Conservation (phyloP, 768 basidiomycete genomes). For the Tricholoma matsutake region DNA sequence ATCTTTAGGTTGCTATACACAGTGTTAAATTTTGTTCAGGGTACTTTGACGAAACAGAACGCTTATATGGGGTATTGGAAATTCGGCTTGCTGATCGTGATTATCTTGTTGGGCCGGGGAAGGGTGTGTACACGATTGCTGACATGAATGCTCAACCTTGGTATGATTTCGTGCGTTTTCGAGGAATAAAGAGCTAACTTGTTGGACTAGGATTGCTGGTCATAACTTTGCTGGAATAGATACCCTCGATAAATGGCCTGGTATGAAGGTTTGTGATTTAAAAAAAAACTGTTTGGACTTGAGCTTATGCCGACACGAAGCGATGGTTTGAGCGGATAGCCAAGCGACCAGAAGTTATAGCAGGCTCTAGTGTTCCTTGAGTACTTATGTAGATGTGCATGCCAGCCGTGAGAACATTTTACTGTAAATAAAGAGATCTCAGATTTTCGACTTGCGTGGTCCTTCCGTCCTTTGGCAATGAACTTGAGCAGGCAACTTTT, state of each 20-base stretch:
- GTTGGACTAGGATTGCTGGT: too few relatives aligned
- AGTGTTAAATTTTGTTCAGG: slow-evolving; percentile 13
- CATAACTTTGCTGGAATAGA: too few relatives aligned
- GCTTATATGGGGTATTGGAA: slow-evolving; percentile 48
- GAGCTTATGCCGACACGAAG: background rate
- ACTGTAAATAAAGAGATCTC: too few relatives aligned
- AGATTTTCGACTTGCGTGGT: too few relatives aligned
- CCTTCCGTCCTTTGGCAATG: slow-evolving; percentile 13
- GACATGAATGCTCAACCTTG: slow-evolving; percentile 35
- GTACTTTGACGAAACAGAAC: slow-evolving; percentile 46
- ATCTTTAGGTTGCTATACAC: too few relatives aligned
- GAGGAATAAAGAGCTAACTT: too few relatives aligned
- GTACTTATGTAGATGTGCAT: too few relatives aligned
- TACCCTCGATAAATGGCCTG: slow-evolving; percentile 36
- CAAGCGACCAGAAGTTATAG: slow-evolving; percentile 16
- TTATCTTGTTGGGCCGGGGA: slow-evolving; percentile 37
- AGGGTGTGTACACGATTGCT: slow-evolving; percentile 36
- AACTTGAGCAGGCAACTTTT: slow-evolving; percentile 25
- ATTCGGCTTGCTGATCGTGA: slow-evolving; percentile 40
- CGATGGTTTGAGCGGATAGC: slow-evolving; percentile 19
- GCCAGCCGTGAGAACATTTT: slow-evolving; percentile 8
- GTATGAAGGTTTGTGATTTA: slow-evolving; percentile 28
- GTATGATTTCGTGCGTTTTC: too few relatives aligned
- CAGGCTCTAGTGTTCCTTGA: too few relatives aligned
- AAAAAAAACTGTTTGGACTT: slow-evolving; percentile 1